Evolutionary conservation across 2,329 filamentous ascomycete genomes (phyloP).

Genomic region (Pestalotiopsis sp.): DNA sequence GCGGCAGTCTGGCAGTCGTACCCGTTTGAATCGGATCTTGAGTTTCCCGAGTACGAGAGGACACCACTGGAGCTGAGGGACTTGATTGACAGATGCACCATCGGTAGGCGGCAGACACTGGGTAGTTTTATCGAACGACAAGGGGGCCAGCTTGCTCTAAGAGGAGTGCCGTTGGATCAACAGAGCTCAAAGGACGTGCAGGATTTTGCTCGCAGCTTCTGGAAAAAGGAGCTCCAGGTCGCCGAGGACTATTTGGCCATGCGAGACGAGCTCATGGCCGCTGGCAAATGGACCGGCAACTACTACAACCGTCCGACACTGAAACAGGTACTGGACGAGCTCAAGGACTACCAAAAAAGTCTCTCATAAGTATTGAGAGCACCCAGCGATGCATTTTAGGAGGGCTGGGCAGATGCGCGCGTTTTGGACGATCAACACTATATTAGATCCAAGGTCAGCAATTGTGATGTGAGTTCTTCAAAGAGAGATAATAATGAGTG

Average conservation of each 20-base stretch:
- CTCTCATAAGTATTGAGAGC: not conserved
- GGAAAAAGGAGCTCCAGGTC: slow-evolving; percentile 47
- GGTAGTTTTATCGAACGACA: slow-evolving; percentile 47
- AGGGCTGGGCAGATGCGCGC: not conserved
- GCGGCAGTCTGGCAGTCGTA: slow-evolving; percentile 63
- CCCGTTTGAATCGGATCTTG: slow-evolving; percentile 54
- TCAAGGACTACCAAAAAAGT: slow-evolving; percentile 21
- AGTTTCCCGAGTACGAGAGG: slow-evolving; percentile 55
- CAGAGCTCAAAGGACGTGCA: slow-evolving; percentile 36
- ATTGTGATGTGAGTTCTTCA: not conserved
- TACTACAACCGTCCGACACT: slow-evolving; percentile 51
- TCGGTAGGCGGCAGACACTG: slow-evolving; percentile 47
- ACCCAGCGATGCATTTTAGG: slow-evolving; percentile 1
- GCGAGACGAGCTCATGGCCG: slow-evolving; percentile 38
- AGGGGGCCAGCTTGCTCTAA: slow-evolving; percentile 48
- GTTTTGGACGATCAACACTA: not conserved
- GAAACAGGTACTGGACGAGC: slow-evolving; percentile 40
- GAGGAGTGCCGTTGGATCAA: slow-evolving; percentile 32
- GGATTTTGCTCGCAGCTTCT: slow-evolving; percentile 45
- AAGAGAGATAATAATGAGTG: not conserved
- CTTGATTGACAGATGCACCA: slow-evolving; percentile 56
- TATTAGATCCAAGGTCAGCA: not conserved
- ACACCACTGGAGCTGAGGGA: slow-evolving; percentile 48
- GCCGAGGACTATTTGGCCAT: slow-evolving; percentile 49
- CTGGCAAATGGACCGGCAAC: slow-evolving; percentile 52